phyloP scores from a whole-genome alignment of 371 early-diverging fungal genomes.

The Phascolomyces articulosus region DNA sequence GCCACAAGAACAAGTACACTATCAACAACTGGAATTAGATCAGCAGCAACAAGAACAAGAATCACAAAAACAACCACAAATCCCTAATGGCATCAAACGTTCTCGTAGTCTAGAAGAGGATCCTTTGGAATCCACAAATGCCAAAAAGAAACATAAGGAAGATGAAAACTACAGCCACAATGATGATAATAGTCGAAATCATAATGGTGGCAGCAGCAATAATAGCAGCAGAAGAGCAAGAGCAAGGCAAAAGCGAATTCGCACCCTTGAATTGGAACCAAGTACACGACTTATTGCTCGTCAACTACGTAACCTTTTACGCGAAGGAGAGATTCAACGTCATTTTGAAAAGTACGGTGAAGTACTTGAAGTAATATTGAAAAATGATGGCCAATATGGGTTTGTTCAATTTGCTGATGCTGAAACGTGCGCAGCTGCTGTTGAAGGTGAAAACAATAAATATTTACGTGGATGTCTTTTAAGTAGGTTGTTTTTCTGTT shows the following conservation, averaged over 20 bases:
- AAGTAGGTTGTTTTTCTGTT: not conserved
- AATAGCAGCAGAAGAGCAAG: not conserved
- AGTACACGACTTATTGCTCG: conserved; percentile 4
- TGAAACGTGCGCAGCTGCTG: conserved; percentile 39
- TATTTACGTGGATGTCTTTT: conserved; percentile 17
- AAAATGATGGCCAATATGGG: conserved; percentile 28
- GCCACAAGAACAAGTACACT: conserved; percentile 14
- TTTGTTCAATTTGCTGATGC: conserved; percentile 51
- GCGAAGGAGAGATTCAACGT: conserved; percentile 29
- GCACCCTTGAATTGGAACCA: not conserved
- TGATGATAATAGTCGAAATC: no score
- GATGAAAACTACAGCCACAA: not conserved
- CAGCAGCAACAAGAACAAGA: not conserved
- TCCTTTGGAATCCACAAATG: not conserved
- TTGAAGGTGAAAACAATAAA: conserved; percentile 29
- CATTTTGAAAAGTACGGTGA: conserved; percentile 49
- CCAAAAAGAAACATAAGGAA: not conserved
- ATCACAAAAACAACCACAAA: conserved; percentile 1
- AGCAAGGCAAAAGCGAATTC: not conserved
- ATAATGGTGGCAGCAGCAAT: not conserved
- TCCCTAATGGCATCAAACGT: not conserved
- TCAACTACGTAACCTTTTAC: conserved; percentile 26
- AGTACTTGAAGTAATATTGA: conserved; percentile 43
- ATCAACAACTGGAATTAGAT: not conserved
- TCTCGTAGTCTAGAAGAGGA: not conserved